Conservation (phyloP, 2,329 filamentous ascomycete species). For the Colletotrichum sp. region DNA sequence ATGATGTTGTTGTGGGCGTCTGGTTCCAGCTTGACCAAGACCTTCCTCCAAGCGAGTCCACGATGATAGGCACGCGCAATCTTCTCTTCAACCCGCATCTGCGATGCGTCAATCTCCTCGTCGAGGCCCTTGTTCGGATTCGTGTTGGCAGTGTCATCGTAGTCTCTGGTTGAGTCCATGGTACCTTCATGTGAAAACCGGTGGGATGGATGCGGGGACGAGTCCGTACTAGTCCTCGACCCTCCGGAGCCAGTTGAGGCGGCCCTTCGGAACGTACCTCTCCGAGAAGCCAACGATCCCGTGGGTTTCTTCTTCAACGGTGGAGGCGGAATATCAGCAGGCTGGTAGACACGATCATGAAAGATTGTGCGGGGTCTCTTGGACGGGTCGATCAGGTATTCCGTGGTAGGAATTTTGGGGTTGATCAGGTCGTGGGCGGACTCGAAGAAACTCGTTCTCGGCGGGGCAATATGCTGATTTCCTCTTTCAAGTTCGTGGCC, state of each 20-base stretch:
- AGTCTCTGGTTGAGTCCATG: slow-evolving; percentile 49
- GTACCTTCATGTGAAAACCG: slow-evolving; percentile 46
- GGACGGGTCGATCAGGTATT: slow-evolving; percentile 84
- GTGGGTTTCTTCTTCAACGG: slow-evolving; percentile 63
- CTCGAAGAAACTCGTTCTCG: slow-evolving; percentile 92
- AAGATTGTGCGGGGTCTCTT: slow-evolving; percentile 89
- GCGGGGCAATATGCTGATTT: slow-evolving; percentile 69
- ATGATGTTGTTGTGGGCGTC: slow-evolving; percentile 99
- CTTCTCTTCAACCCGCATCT: slow-evolving; percentile 94
- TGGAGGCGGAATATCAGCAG: slow-evolving; percentile 87
- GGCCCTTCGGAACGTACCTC: slow-evolving; percentile 29
- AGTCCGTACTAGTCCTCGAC: slow-evolving; percentile 23
- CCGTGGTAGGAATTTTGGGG: slow-evolving; percentile 80
- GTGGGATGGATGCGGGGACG: slow-evolving; percentile 25
- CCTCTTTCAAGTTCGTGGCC: slow-evolving; percentile 54
- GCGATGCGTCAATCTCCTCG: slow-evolving; percentile 58
- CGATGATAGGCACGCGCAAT: slow-evolving; percentile 95
- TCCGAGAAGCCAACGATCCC: slow-evolving; percentile 34
- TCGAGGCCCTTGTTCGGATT: slow-evolving; percentile 44
- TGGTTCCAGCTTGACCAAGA: slow-evolving; percentile 91
- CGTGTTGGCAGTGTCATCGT: slow-evolving; percentile 54
- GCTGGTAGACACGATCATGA: slow-evolving; percentile 94
- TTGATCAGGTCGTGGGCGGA: slow-evolving; percentile 92
- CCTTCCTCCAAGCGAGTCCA: slow-evolving; percentile 93
- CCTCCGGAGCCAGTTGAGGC: slow-evolving; percentile 14